Evolutionary conservation across 257 asterid genomes (phyloP), one percentile per base, ranked within the genome.

Genomic region (Penstemon eatonii): DNA sequence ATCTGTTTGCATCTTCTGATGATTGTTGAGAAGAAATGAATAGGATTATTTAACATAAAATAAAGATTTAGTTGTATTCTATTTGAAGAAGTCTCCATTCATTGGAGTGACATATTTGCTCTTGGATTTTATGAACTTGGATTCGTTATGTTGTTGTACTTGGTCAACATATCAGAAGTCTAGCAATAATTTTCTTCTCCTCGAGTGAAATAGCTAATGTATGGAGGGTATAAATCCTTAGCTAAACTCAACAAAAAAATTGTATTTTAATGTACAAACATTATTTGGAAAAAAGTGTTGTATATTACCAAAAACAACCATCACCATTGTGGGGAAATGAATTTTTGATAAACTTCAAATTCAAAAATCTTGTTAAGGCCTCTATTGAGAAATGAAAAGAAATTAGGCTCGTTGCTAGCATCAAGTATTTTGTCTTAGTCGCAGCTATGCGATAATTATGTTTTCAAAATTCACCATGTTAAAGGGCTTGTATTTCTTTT

Each of bases 401-500:
- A 43, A 6, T 4, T 40, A 43, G 13, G 36, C 42, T 18, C 13
- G 4, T 3, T 55, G 13, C 12, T 12, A 1, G 51, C 11, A 42
- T 10, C 18, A 44, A 49, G 54, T 41, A 8, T 51, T 13, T 59
- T 61, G 40, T 8, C 42, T 63, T 52, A 51, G 33, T 43, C 15
- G 46, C 60, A 33, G 46, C 43, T 5, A 67, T 13, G 37, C 37
- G 46, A 33, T 49, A 18, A 49, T 49, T 15, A 49, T 49, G 10
- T 49, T 5, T 46, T 46, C 4, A 7, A 11, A 25, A 36, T 55
- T 25, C 10, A 4, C n/a, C 49, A 5, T 54, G 39, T 66, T 49
- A 4, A 15, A 38, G 9, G 13, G 12, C 51, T 39, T 58, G 58
- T 50, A 69, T 57, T 47, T 54, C 15, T 56, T 42, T 60, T 69